phyloP scores from a whole-genome alignment of 441 rosid genomes.

The Gossypium lobatum region DNA sequence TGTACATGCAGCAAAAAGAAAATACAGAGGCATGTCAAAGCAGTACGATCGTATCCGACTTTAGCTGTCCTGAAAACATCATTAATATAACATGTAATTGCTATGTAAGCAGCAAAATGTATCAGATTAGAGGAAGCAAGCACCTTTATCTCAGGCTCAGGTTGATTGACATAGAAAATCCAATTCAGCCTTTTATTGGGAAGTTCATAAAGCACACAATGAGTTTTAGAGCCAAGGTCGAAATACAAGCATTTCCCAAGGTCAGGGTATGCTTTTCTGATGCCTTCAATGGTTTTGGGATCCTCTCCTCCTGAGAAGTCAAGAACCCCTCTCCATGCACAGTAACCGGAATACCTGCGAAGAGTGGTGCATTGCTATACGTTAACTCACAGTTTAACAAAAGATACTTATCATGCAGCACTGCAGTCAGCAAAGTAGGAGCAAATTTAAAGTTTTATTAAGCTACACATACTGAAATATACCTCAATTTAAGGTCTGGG shows the following conservation, averaged over 20 bases:
- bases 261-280: conserved; percentile 47
- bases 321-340: conserved; percentile 78
- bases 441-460: not conserved
- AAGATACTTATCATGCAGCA: not conserved
- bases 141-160: conserved; percentile 63
- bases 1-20: conserved; percentile 15
- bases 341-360: conserved; percentile 70
- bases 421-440: not conserved
- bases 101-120: not conserved
- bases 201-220: conserved; percentile 55
- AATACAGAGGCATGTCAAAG: not conserved
- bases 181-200: conserved; percentile 53
- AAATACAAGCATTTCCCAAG: conserved; percentile 67
- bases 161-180: conserved; percentile 70
- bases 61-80: not conserved
- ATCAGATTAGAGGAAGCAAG: not conserved
- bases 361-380: not conserved
- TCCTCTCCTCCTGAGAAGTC: conserved; percentile 53
- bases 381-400: too few species aligned
- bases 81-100: not conserved
- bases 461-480: conserved; percentile 6
- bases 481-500: conserved; percentile 65
- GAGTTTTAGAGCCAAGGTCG: conserved; percentile 39
- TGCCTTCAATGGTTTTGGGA: conserved; percentile 38
- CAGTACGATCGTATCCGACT: not conserved